These are phyloP conservation scores for Colletotrichum limetticola DNA, from an alignment of 2,329 filamentous ascomycete species.

Conservation along the genomic window DNA sequence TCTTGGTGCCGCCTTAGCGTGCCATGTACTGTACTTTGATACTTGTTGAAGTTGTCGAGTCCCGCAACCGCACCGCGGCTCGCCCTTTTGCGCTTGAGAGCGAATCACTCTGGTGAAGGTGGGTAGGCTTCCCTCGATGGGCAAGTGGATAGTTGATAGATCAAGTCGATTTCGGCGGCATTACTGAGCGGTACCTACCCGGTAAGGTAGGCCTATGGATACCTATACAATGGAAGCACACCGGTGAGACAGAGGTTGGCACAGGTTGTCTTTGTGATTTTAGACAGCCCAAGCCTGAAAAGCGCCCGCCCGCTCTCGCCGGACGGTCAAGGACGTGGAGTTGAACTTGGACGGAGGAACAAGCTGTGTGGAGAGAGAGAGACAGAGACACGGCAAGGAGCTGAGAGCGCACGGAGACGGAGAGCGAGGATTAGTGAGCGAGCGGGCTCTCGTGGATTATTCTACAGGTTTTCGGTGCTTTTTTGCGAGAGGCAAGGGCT, in stretches of 20 bases:
- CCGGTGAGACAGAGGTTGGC: neutral
- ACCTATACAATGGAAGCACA: neutral
- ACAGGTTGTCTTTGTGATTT: neutral
- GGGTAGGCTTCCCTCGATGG: slow-evolving; percentile 31
- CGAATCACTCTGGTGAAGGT: slow-evolving; percentile 23
- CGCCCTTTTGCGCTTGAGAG: slow-evolving; percentile 27
- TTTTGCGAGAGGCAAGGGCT: neutral
- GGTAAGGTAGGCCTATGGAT: too few species aligned
- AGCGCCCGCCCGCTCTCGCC: neutral
- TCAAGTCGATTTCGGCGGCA: neutral
- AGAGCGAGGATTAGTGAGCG: neutral
- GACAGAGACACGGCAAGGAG: neutral
- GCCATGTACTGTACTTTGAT: slow-evolving; percentile 22
- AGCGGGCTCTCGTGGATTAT: slow-evolving; percentile 8
- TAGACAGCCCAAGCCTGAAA: neutral
- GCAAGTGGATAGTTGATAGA: slow-evolving; percentile 23
- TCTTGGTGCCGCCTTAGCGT: slow-evolving; percentile 9
- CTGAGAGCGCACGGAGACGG: slow-evolving; percentile 5
- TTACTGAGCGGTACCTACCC: neutral
- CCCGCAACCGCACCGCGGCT: slow-evolving; percentile 23
- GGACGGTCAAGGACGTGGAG: neutral
- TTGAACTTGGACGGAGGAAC: neutral
- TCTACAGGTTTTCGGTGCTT: slow-evolving; percentile 14
- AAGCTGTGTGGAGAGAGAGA: neutral
- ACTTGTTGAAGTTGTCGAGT: slow-evolving; percentile 18